Base-by-base conservation (phyloP, 2,329 filamentous ascomycete species). In the Pestalotiopsis sp. region DNA sequence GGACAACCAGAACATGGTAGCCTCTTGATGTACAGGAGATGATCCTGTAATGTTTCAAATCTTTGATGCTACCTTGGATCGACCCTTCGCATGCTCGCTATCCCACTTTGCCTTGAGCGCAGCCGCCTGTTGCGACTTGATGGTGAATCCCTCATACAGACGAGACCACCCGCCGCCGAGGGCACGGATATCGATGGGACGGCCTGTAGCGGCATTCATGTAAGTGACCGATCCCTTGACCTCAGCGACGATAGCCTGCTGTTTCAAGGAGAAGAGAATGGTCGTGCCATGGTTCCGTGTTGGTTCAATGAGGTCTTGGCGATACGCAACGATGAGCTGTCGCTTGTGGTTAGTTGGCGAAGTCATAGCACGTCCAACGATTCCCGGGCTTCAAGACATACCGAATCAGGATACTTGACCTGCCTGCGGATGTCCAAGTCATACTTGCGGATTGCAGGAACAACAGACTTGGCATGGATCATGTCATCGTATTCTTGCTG, bases 401-500 rank as follows among this genome's bases (percentile, higher is more conserved):
- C 59, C 31, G 59, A 62, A 20, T 39, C 36, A 12, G 36, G 59
- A 25, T 62, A 62, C 17, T 63, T 52, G 39, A 69, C 69, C 68
- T 71, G 71, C 57, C 68, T 52, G 9, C 68, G 69, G 25, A 76
- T 71, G 4, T 71, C 67, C 31, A 76, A 13, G 36, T 72, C 69
- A 20, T 73, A 73, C 41, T 70, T 75, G 14, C 68, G 65, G 14
- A 75, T 17, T 11, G 70, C 70, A 4, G 73, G 73, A 14, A 75
- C 58, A 12, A 76, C 68, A 6, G 66, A 71, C 62, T 63, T 69
- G 3, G 66, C 73, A 2, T 73, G 61, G 1, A 75, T 71, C 72
- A 75, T 73, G 59, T 63, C 74, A 3, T 75, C 66, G 63, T 71
- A 76, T 25, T 75, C 73, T n/a, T 73, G 45, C 61, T 71, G 60